Conservation (phyloP, 108 stramenopile species). For the Hondaea fermentalgiana region DNA sequence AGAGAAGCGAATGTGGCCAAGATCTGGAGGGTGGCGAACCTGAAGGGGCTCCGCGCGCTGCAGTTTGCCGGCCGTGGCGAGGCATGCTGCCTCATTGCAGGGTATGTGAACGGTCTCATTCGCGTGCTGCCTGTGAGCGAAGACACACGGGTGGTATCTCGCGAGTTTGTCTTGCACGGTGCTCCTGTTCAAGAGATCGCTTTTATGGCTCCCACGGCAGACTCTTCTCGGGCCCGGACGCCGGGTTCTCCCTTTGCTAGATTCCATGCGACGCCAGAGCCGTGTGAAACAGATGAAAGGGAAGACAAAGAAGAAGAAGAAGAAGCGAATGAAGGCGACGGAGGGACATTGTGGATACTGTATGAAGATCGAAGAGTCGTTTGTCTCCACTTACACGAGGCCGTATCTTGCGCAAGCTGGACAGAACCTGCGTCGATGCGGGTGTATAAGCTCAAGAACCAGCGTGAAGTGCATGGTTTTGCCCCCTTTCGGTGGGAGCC, state of each 20-base stretch:
- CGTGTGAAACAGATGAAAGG: neutral
- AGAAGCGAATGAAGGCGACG: no score
- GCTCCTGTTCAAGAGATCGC: neutral
- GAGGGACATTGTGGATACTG: neutral
- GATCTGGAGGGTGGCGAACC: neutral
- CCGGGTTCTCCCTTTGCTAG: no score
- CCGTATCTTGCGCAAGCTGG: neutral
- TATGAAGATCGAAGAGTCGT: neutral
- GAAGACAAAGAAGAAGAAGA: neutral
- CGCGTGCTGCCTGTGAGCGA: neutral
- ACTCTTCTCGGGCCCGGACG: no score
- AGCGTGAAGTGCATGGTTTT: neutral
- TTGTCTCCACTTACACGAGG: neutral
- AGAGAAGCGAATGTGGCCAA: neutral
- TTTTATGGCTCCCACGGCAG: neutral
- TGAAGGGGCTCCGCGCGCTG: neutral
- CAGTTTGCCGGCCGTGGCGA: neutral
- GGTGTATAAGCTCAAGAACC: neutral
- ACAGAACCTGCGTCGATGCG: neutral
- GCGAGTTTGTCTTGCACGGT: neutral
- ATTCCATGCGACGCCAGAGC: no score
- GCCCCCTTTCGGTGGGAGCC: neutral
- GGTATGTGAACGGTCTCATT: neutral
- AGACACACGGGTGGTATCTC: neutral
- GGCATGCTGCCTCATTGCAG: neutral